These are phyloP conservation scores for Penicillium aurantiogriseum DNA, from an alignment of 2,329 filamentous ascomycete species.

Conservation along the genomic window DNA sequence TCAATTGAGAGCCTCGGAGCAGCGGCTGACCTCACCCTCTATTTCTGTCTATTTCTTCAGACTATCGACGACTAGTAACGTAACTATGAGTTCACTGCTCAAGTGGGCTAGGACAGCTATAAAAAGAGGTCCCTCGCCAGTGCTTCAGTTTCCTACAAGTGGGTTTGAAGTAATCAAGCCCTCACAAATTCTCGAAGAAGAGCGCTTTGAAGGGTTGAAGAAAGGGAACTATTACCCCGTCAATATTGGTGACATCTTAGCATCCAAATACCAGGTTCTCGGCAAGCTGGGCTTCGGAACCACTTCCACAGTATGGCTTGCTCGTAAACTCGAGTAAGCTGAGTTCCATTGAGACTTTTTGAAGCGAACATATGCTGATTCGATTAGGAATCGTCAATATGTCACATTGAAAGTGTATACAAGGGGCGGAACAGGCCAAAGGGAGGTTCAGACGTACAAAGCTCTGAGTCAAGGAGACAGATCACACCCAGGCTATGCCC, in stretches of 20 bases:
- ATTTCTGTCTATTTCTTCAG: not conserved
- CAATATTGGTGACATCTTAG: not conserved
- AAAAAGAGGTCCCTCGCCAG: not conserved
- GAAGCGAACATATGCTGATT: not conserved
- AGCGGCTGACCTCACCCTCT: not conserved
- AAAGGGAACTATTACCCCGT: not conserved
- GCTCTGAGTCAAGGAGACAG: not conserved
- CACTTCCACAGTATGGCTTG: not conserved
- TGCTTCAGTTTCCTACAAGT: not conserved
- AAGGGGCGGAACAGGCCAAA: not conserved
- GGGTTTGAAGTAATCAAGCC: not conserved
- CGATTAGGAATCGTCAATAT: conserved; percentile 4
- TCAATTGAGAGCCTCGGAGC: not conserved
- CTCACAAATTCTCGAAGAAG: not conserved
- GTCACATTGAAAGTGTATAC: conserved; percentile 11
- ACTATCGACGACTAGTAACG: not conserved
- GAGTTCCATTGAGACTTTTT: not conserved
- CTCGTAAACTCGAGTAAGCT: not conserved
- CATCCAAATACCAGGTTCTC: not conserved
- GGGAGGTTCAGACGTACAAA: conserved; percentile 8
- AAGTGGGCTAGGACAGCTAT: not conserved
- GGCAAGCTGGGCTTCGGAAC: not conserved
- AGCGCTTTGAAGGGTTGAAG: not conserved
- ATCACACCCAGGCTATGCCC: conserved; percentile 6
- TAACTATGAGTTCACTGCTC: not conserved